Evolutionary conservation across 2,329 filamentous ascomycete species (phyloP).

Genomic region (Paracoccidioides lutzii): DNA sequence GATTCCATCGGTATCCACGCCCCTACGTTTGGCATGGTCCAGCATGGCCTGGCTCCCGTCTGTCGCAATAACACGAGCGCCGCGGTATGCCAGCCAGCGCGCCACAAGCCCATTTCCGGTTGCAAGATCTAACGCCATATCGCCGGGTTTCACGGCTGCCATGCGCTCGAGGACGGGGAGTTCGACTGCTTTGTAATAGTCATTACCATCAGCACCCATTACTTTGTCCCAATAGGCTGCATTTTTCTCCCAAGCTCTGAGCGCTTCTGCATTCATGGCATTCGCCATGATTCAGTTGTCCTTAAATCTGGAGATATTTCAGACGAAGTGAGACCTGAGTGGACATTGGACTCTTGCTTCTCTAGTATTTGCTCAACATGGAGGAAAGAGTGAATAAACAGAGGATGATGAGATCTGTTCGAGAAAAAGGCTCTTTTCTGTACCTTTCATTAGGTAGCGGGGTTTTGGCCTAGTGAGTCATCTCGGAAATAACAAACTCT

Average conservation of each 20-base stretch:
- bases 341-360: background rate
- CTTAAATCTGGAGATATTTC: background rate
- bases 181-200: conserved; percentile 34
- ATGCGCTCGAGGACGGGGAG: conserved; percentile 31
- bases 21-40: conserved; percentile 20
- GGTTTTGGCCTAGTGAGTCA: background rate
- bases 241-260: conserved; percentile 29
- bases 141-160: conserved; percentile 15
- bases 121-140: conserved; percentile 36
- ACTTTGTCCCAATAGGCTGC: conserved; percentile 32
- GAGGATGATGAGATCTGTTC: background rate
- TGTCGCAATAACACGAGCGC: conserved; percentile 31
- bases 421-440: background rate
- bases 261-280: conserved; percentile 1
- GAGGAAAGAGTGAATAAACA: background rate
- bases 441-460: too few species aligned
- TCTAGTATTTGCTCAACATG: background rate
- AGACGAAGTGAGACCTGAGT: background rate
- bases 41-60: conserved; percentile 35
- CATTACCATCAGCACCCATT: conserved; percentile 32
- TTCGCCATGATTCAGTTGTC: background rate
- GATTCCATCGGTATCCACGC: conserved; percentile 8
- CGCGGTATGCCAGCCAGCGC: conserved; percentile 30
- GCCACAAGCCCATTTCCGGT: conserved; percentile 40
- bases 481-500: background rate